A percentile compares a stretch with the other conserved stretches of the same genome.
Conservation (phyloP, 116 monocot genomes). For the Dioscorea cayenensis region DNA sequence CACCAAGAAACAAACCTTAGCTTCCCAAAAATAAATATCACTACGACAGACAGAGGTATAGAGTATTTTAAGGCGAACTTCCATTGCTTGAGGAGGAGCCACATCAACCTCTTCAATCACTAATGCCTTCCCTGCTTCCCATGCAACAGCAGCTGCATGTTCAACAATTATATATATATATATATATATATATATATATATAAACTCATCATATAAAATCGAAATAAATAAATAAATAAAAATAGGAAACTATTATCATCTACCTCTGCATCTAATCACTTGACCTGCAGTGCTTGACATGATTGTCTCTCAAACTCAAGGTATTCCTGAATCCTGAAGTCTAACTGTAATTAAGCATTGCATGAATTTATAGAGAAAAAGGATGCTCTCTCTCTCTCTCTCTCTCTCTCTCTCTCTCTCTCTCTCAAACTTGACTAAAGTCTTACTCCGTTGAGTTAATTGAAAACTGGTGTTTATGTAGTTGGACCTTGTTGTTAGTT, state of each 20-base stretch:
- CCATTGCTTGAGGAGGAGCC: conserved; percentile 63
- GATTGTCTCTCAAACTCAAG: too few species aligned
- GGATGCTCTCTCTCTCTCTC: too few species aligned
- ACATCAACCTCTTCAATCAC: conserved; percentile 83
- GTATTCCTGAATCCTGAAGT: too few species aligned
- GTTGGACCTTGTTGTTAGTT: too few species aligned
- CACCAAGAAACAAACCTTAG: conserved; percentile 35
- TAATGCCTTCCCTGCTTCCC: conserved; percentile 79
- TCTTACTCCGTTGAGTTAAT: too few species aligned
- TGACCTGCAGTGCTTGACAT: conserved; percentile 37
- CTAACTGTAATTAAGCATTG: too few species aligned
- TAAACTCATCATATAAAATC: neutral
- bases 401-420: too few species aligned
- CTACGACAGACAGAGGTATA: conserved; percentile 74
- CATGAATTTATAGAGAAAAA: too few species aligned
- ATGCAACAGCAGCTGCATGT: conserved; percentile 66
- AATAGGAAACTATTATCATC: conserved; percentile 11
- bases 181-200: too few species aligned
- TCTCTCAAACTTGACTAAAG: too few species aligned
- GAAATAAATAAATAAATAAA: neutral
- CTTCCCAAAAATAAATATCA: conserved; percentile 87
- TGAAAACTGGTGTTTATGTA: too few species aligned
- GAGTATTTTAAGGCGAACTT: conserved; percentile 68
- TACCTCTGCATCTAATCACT: conserved; percentile 59
- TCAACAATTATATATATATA: neutral